Evolutionary conservation across 2,329 filamentous ascomycete genomes (phyloP), one percentile per base, ranked within the genome.

Genomic region (Fusarium dlaminii): DNA sequence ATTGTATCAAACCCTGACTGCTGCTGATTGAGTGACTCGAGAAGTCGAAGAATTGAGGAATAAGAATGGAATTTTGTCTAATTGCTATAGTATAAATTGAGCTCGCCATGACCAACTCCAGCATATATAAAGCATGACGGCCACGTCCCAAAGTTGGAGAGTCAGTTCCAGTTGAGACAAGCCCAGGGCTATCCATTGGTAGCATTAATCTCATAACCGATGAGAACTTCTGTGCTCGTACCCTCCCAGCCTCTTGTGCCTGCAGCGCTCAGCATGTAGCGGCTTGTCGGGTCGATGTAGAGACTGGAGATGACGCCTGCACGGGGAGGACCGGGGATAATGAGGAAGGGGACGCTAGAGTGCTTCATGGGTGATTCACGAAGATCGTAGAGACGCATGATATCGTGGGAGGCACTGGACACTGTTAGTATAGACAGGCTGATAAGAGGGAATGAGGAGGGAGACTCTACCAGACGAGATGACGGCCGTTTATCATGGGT

Each of bases 191-290:
- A 77, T 15, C 59, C 74, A 45, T 52, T 63, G 11, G 75, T 75
- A 29, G 83, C 82, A 17, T 79, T 80, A 63, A 99, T 98, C 84
- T 99, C 96, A 82, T 99, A 99, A 22, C 96, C 96, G 62, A 99
- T 90, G 68, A 99, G 82, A 1, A 96, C 94, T 84, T 99, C 96
- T 0, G 96, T 98, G 40, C 89, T 92, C 27, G 89, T 91, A 3
- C 96, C 96, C 81, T 98, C 96, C 96, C 96, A 99, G 2, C 96
- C 96, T 71, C 96, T 86, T 71, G 96, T 98, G 1, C 96, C 96
- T 9, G 94, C 95, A 1, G 94, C 94, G 5, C 94, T 96, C 39
- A 99, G 89, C 92, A 99, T 96, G 80, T 95, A 98, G 24, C 91
- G 89, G 80, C 94, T 96, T 0, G 94, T 93, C 9, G 93, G 93